These are phyloP conservation scores for Myriosclerotinia curreyana DNA, from an alignment of 2,329 filamentous ascomycete genomes.

Conservation along the genomic window DNA sequence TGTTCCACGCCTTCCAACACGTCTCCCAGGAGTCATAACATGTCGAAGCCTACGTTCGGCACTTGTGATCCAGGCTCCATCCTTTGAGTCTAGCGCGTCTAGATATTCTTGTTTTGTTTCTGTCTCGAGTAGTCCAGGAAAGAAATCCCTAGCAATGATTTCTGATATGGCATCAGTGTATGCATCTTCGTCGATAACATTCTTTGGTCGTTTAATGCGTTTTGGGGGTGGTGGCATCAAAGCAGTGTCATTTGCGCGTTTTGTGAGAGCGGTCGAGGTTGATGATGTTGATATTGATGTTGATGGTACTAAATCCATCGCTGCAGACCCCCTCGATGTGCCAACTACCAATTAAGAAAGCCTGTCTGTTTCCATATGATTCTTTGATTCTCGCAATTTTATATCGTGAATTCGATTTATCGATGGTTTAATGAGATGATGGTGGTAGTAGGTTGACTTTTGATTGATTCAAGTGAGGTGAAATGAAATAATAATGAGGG, in stretches of 20 bases:
- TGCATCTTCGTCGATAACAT: conserved; percentile 87
- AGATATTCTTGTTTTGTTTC: conserved; percentile 90
- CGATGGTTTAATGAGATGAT: not conserved
- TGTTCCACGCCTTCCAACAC: conserved; percentile 39
- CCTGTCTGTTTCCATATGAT: not conserved
- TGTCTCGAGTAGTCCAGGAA: conserved; percentile 82
- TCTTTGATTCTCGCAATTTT: not conserved
- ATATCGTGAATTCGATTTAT: not conserved
- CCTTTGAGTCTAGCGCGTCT: conserved; percentile 81
- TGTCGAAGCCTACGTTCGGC: conserved; percentile 69
- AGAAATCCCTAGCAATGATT: conserved; percentile 96
- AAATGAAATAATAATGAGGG: not conserved
- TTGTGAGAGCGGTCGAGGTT: conserved; percentile 58
- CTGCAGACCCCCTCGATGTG: not conserved
- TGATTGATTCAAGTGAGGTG: not conserved
- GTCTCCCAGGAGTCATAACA: conserved; percentile 76
- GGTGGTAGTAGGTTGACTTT: not conserved
- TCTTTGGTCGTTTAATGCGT: conserved; percentile 85
- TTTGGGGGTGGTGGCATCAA: conserved; percentile 92
- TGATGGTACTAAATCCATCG: conserved; percentile 23
- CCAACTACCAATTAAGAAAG: not conserved
- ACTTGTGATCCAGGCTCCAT: conserved; percentile 81
- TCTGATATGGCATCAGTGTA: conserved; percentile 88
- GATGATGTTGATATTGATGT: conserved; percentile 43
- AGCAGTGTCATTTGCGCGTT: conserved; percentile 59